phyloP scores from a whole-genome alignment of 441 rosid species.

The Gossypium trilobum region DNA sequence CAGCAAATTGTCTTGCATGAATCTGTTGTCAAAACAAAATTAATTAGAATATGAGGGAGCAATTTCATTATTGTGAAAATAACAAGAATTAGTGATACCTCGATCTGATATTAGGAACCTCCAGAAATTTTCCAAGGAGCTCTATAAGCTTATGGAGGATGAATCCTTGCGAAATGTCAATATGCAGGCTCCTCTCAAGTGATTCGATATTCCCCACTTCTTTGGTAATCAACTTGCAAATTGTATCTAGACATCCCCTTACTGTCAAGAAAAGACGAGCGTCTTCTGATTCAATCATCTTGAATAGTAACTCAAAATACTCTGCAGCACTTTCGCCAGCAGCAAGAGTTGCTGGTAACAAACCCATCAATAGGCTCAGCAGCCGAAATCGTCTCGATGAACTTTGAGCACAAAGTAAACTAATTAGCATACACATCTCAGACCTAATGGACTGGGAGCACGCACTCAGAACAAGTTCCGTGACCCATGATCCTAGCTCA shows the following conservation, averaged over 20 bases:
- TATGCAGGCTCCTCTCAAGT: constrained; percentile 91
- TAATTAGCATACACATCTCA: constrained; percentile 97
- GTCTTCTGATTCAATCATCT: constrained; percentile 92
- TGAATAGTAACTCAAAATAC: constrained; percentile 93
- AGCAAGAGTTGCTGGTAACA: constrained; percentile 84
- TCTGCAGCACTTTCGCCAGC: constrained; percentile 99
- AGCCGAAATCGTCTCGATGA: constrained; percentile 74
- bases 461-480: constrained; percentile 96
- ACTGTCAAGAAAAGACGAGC: constrained; percentile 95
- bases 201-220: constrained; percentile 93
- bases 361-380: constrained; percentile 76
- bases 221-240: constrained; percentile 79
- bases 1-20: constrained; percentile 85
- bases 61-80: constrained; percentile 10
- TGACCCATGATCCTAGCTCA: constrained; percentile 99
- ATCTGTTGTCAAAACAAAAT: constrained; percentile 45
- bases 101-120: constrained; percentile 85
- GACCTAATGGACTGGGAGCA: constrained; percentile 98
- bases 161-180: constrained; percentile 98
- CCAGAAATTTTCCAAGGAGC: constrained; percentile 92
- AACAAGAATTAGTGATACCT: constrained; percentile 41
- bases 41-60: constrained; percentile 19
- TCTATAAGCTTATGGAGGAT: constrained; percentile 98
- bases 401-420: constrained; percentile 85
- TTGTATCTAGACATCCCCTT: constrained; percentile 74